Percentiles rank a stretch among this genome's conserved stretches.
Conservation (phyloP, 768 basidiomycete species). For the Mycena metata region DNA sequence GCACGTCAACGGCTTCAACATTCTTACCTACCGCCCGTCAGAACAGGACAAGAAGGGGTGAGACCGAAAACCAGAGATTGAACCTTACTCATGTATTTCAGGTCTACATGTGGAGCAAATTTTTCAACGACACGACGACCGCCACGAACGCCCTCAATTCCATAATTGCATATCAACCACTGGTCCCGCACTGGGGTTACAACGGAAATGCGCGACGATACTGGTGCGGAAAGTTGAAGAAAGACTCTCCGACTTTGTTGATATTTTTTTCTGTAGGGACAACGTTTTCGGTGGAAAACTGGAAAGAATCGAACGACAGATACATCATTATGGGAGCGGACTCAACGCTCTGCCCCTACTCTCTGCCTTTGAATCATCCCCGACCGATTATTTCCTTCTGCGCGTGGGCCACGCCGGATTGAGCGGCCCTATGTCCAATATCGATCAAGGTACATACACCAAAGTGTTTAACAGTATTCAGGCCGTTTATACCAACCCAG, state of each 20-base stretch:
- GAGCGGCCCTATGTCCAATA: constrained; percentile 67
- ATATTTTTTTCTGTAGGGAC: constrained; percentile 54
- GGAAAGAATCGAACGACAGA: constrained; percentile 67
- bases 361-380: constrained; percentile 61
- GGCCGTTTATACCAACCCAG: constrained; percentile 59
- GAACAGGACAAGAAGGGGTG: constrained; percentile 69
- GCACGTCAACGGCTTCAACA: too few species aligned
- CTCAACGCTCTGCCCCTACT: constrained; percentile 68
- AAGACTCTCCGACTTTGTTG: constrained; percentile 12
- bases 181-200: constrained; percentile 73
- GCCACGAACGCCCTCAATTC: constrained; percentile 67
- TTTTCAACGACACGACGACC: constrained; percentile 66
- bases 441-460: constrained; percentile 54
- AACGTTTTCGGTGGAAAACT: constrained; percentile 70
- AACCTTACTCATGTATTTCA: neutral
- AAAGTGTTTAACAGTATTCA: too few species aligned
- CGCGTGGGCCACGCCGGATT: constrained; percentile 66
- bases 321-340: constrained; percentile 71
- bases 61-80: neutral
- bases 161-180: constrained; percentile 68
- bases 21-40: neutral
- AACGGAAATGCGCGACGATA: constrained; percentile 71
- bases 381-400: constrained; percentile 64
- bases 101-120: constrained; percentile 63
- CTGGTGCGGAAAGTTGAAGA: constrained; percentile 52